These are phyloP conservation scores for Dissophora globulifera DNA, from an alignment of 192 early-diverging fungal species.

Conservation along the genomic window DNA sequence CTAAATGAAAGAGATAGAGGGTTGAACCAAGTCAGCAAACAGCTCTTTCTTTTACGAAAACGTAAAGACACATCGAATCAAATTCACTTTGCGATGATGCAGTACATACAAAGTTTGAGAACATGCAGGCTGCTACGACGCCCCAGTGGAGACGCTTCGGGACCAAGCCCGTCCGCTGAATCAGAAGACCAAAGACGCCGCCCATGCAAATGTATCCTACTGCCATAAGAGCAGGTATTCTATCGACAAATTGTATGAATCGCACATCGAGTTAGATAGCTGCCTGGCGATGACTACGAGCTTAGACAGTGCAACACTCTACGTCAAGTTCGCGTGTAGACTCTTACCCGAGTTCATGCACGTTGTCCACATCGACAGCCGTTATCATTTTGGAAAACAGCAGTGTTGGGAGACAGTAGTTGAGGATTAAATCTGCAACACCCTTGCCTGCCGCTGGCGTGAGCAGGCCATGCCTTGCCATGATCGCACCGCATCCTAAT, in stretches of 20 bases:
- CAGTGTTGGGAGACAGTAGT: conserved; percentile 44
- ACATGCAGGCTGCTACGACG: conserved; percentile 46
- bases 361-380: conserved; percentile 25
- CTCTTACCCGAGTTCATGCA: conserved; percentile 31
- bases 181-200: conserved; percentile 13
- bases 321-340: neutral
- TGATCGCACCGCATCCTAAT: conserved; percentile 47
- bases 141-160: conserved; percentile 41
- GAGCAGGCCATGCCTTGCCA: conserved; percentile 48
- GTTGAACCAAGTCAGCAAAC: no score
- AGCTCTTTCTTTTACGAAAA: no score
- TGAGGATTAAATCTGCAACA: conserved; percentile 38
- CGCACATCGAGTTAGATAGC: no score
- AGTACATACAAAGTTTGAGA: conserved; percentile 42
- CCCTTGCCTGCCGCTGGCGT: conserved; percentile 43
- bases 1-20: neutral
- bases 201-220: conserved; percentile 23
- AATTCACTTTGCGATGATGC: neutral
- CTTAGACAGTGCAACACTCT: no score
- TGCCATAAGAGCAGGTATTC: conserved; percentile 13
- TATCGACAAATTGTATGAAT: no score
- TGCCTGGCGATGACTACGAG: no score
- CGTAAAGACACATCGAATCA: no score
- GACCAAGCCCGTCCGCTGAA: conserved; percentile 28
- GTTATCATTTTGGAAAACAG: conserved; percentile 48